Evolutionary conservation across 1,284 basidiomycete species (phyloP), one percentile per base, ranked within the genome.

Genomic region (Cystobasidium slooffiae): DNA sequence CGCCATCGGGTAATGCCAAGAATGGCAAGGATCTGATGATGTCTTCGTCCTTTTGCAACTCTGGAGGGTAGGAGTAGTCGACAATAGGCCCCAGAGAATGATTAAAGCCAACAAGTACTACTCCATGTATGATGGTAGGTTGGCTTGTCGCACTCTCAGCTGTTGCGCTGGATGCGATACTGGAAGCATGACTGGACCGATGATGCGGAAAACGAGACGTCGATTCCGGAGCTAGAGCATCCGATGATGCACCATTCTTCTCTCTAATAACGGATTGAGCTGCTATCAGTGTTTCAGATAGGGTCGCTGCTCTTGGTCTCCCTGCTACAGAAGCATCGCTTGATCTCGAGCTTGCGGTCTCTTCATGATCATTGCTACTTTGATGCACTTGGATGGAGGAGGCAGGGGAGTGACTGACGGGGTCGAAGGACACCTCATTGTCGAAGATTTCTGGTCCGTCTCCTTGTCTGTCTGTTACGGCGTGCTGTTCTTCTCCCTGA

Each of bases 1-100:
- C 94, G 39, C 96, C 96, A 80, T 99, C 97, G 0, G 96, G 96
- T 22, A 99, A 86, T 0, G 96, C 97, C n/a, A 99, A 86, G 84
- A 99, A 99, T 0, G 96, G 96, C 20, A 99, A 85, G 53, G 94
- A 89, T 80, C 90, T 90, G 49, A 86, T 84, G 59, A 96, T 86
- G 79, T 92, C 91, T 76, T 92, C 90, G 80, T 96, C 89, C 44
- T 91, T 87, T 75, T 90, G 88, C 53, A 95, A 86, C 1, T 87
- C 86, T 84, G 81, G 77, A 6, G 86, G 86, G 77, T 84, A 83
- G 6, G 83, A 81, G 72, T 90, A 97, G 82, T 97, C 94, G 76
- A 97, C 91, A 65, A 88, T 90, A 10, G 94, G 94, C 0, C 94
- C 94, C 68, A 96, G 90, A 1, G 79, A 41, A 64, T 81, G 80